Evolutionary conservation across 2,329 filamentous ascomycete genomes (phyloP).

Genomic region (Myriosclerotinia curreyana): DNA sequence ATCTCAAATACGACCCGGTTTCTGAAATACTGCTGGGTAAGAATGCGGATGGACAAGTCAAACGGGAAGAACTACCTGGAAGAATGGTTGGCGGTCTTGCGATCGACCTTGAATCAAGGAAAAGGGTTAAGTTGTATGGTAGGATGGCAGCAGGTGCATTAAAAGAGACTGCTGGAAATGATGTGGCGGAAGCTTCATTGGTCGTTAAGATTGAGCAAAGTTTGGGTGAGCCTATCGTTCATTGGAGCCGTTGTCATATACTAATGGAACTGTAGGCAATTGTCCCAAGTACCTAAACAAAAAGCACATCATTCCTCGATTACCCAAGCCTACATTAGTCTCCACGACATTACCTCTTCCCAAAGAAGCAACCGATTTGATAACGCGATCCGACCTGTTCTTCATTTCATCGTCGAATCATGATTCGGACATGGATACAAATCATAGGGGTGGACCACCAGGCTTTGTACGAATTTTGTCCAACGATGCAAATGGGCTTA

Average conservation of each 20-base stretch:
- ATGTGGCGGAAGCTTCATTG: slow-evolving; percentile 45
- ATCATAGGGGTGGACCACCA: slow-evolving; percentile 70
- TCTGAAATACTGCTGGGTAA: slow-evolving; percentile 56
- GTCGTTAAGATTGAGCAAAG: slow-evolving; percentile 67
- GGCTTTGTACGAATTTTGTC: slow-evolving; percentile 71
- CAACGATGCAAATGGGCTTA: slow-evolving; percentile 47
- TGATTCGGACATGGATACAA: slow-evolving; percentile 71
- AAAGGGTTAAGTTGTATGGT: slow-evolving; percentile 71
- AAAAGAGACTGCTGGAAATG: slow-evolving; percentile 35
- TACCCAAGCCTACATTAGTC: slow-evolving; percentile 52
- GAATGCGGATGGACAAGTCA: slow-evolving; percentile 44
- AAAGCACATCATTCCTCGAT: slow-evolving; percentile 57
- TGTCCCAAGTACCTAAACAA: slow-evolving; percentile 86
- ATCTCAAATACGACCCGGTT: slow-evolving; percentile 65
- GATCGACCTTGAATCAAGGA: slow-evolving; percentile 63
- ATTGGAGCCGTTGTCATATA: background rate
- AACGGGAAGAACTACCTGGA: slow-evolving; percentile 35
- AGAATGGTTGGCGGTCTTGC: slow-evolving; percentile 60
- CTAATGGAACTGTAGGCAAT: slow-evolving; percentile 52
- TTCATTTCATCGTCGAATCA: slow-evolving; percentile 70
- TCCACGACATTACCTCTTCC: slow-evolving; percentile 44
- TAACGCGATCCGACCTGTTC: slow-evolving; percentile 68
- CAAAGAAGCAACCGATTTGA: slow-evolving; percentile 45
- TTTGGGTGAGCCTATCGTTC: slow-evolving; percentile 45
- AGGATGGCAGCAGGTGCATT: slow-evolving; percentile 64